Evolutionary conservation across 169 alveolate genomes (phyloP).

Genomic region (Miamiensis avidus): DNA sequence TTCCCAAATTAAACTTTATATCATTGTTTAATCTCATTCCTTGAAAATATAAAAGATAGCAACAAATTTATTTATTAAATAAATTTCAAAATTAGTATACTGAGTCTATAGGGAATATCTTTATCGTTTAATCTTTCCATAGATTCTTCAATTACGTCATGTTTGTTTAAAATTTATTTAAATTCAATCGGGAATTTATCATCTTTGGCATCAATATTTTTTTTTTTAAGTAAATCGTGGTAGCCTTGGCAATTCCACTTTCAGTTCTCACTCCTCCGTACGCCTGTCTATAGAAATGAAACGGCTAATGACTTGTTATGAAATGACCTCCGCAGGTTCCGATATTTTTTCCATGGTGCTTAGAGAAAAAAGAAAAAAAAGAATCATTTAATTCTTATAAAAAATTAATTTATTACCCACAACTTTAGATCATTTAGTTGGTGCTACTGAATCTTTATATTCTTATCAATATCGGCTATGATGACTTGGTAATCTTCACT

Average conservation of each 20-base stretch:
- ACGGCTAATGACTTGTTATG: neutral
- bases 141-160: slow-evolving; percentile 1
- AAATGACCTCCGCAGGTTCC: slow-evolving; percentile 19
- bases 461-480: neutral
- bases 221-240: slow-evolving; percentile 4
- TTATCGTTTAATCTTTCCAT: neutral
- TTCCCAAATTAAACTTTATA: neutral
- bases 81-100: neutral
- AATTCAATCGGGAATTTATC: neutral
- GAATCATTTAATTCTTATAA: neutral
- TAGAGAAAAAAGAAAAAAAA: too few relatives aligned
- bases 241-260: slow-evolving; percentile 12
- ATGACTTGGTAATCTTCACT: neutral
- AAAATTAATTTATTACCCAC: neutral
- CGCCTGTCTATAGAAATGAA: neutral
- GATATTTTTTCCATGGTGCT: slow-evolving; percentile 9
- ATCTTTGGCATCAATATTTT: neutral
- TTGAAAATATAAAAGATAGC: neutral
- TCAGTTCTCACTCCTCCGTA: slow-evolving; percentile 27
- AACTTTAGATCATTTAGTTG: neutral
- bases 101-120: neutral
- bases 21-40: slow-evolving; percentile 14
- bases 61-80: neutral
- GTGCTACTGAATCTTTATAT: neutral
- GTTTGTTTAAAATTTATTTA: too few relatives aligned